A percentile compares a stretch with the other conserved stretches of the same genome.
These are phyloP conservation scores for Annulohypoxylon maeteangense DNA, from an alignment of 495 filamentous ascomycete species.

Conservation along the genomic window DNA sequence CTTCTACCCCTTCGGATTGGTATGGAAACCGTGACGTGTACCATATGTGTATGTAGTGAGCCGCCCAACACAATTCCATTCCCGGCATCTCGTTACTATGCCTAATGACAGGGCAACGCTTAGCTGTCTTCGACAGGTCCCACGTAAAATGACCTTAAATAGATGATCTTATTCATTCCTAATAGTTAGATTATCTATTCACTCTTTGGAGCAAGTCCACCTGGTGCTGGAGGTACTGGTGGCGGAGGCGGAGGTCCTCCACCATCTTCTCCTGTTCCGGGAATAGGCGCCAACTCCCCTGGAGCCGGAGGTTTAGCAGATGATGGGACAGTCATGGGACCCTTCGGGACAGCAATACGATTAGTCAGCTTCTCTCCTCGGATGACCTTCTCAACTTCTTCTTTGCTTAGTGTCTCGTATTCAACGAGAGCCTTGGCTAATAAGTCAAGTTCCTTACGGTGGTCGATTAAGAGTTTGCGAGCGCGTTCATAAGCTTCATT, in stretches of 20 bases:
- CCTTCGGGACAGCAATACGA: constrained; percentile 58
- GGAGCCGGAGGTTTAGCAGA: constrained; percentile 42
- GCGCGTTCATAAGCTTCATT: constrained; percentile 85
- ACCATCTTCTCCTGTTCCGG: constrained; percentile 29
- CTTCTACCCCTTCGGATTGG: neutral
- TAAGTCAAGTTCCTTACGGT: constrained; percentile 83
- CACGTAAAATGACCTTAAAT: neutral
- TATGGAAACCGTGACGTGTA: neutral
- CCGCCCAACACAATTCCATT: constrained; percentile 1
- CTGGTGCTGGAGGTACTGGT: constrained; percentile 35
- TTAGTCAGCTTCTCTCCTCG: constrained; percentile 80
- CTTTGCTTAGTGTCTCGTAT: constrained; percentile 89
- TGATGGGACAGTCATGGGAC: constrained; percentile 59
- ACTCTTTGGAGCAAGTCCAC: constrained; percentile 26
- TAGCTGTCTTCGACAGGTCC: neutral
- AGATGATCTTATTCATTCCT: neutral
- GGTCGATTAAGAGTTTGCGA: constrained; percentile 71
- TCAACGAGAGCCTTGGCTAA: constrained; percentile 89
- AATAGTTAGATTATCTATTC: constrained; percentile 12
- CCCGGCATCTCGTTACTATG: neutral
- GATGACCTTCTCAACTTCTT: constrained; percentile 89
- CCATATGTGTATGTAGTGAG: neutral
- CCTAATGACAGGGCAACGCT: neutral
- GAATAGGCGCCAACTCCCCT: constrained; percentile 37
- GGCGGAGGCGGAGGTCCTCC: constrained; percentile 39